Percentiles rank a stretch among this genome's conserved stretches.
These are phyloP conservation scores for Mucor lusitanicus DNA, from an alignment of 371 early-diverging fungal species.

Conservation along the genomic window DNA sequence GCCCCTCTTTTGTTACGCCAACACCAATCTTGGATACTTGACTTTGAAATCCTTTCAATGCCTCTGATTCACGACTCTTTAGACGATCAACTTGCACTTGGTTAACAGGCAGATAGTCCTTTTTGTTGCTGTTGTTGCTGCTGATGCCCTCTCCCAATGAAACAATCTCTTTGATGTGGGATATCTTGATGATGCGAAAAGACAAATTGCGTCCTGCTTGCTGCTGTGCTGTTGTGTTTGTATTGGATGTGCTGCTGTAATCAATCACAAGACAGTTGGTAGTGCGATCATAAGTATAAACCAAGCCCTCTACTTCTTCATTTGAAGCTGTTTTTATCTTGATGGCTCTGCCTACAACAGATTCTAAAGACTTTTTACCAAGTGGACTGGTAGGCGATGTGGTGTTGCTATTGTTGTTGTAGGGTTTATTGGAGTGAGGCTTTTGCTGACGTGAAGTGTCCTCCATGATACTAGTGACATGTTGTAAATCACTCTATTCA, in stretches of 20 bases:
- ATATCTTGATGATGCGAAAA: conserved; percentile 63
- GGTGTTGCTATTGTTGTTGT: neutral
- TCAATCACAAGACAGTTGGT: conserved; percentile 71
- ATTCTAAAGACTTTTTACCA: conserved; percentile 22
- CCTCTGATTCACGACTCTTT: conserved; percentile 64
- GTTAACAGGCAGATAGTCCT: conserved; percentile 19
- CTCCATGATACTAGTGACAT: neutral
- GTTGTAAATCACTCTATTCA: neutral
- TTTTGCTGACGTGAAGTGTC: conserved; percentile 9
- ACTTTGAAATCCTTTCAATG: conserved; percentile 55
- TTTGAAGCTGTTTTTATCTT: conserved; percentile 56
- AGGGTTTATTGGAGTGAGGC: neutral
- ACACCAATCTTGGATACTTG: conserved; percentile 77
- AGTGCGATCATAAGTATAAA: conserved; percentile 63
- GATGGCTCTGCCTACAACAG: conserved; percentile 50
- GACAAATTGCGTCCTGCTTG: conserved; percentile 19
- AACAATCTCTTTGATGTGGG: conserved; percentile 61
- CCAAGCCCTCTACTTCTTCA: conserved; percentile 61
- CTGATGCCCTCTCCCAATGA: conserved; percentile 10
- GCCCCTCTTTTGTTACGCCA: conserved; percentile 77
- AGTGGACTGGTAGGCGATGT: neutral
- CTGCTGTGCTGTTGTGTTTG: conserved; percentile 14
- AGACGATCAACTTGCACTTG: conserved; percentile 59
- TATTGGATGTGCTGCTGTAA: conserved; percentile 25
- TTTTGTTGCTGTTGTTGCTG: conserved; percentile 2